Evolutionary conservation across 2,329 filamentous ascomycete genomes (phyloP).

Genomic region (Penicillium sp.): DNA sequence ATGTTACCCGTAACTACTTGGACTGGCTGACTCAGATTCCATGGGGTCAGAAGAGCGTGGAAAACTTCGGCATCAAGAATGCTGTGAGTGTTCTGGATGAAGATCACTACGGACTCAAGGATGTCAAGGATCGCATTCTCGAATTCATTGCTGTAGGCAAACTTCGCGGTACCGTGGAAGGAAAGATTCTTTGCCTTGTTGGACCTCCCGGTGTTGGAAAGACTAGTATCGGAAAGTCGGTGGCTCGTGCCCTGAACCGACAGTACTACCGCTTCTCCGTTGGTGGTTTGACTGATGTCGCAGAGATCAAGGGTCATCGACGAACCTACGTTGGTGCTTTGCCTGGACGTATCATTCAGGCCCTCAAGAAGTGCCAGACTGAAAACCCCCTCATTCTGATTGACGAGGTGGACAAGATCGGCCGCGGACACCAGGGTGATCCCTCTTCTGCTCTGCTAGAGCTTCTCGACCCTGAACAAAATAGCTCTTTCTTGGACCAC

Average conservation of each 20-base stretch:
- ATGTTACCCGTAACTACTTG: conserved; percentile 95
- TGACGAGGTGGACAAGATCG: conserved; percentile 98
- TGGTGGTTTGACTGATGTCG: conserved; percentile 93
- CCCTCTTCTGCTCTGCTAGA: conserved; percentile 93
- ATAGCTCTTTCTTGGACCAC: conserved; percentile 94
- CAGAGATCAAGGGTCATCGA: conserved; percentile 97
- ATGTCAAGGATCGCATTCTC: conserved; percentile 96
- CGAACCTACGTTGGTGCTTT: conserved; percentile 95
- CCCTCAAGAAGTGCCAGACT: conserved; percentile 97
- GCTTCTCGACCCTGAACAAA: conserved; percentile 93
- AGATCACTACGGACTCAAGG: conserved; percentile 94
- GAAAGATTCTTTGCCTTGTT: conserved; percentile 97
- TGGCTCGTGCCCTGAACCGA: conserved; percentile 88
- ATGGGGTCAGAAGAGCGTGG: conserved; percentile 91
- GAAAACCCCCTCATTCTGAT: conserved; percentile 97
- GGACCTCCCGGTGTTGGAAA: conserved; percentile 97
- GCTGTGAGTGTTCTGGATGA: conserved; percentile 90
- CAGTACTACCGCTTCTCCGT: conserved; percentile 99
- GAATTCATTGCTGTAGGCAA: conserved; percentile 99
- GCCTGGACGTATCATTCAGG: conserved; percentile 95
- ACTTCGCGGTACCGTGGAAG: conserved; percentile 92
- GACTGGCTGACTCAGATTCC: conserved; percentile 99
- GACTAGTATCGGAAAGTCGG: conserved; percentile 98
- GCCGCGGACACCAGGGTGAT: conserved; percentile 92
- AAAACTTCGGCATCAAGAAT: conserved; percentile 95